Base-by-base conservation (phyloP, 257 asterid species). In the Verbena officinalis region DNA sequence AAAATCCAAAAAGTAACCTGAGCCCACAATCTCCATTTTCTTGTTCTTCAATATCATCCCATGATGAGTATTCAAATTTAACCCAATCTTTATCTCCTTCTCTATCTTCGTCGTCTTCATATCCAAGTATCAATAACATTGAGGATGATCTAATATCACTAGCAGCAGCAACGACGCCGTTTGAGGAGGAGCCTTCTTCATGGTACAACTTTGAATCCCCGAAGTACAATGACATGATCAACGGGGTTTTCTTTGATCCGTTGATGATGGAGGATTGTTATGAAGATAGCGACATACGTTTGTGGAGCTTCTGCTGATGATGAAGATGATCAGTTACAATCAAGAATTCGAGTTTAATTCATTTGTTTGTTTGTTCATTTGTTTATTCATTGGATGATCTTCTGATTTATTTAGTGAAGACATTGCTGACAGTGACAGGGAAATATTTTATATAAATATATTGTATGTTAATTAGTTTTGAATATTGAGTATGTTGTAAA, bases 201-300 rank as follows among this genome's bases (percentile, higher is more conserved):
- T 83, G 95, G 96, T 80, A 78, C 80, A 77, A 70, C 82, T 84
- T 90, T 59, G 96, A 90, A 44, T 83, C 91, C 22, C 97, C 97
- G 0, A 85, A 82, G 85, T 89, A 82, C 76, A 61, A 40, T 9
- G 87, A 83, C 46, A 80, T 89, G 97, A 23, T 85, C 20, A 61
- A 76, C 62, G 96, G 82, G 43, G 57, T 57, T 48, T 84, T 86
- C 69, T 82, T 73, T 67, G 98, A 90, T 78, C 88, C 91, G 4
- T 5, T 60, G 10, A 73, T 72, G 52, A 70, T 36, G 68, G 83
- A 79, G 64, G 87, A 85, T 19, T 42, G 57, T 31, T 62, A 48
- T 27, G 96, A 80, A 45, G 93, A 83, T 16, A 66, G 66, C 0
- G 98, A 89, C 58, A 82, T 92, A 53, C 80, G 83, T 20, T 55